Conservation (phyloP, 2,329 filamentous ascomycete species). For the Curvularia lunata region DNA sequence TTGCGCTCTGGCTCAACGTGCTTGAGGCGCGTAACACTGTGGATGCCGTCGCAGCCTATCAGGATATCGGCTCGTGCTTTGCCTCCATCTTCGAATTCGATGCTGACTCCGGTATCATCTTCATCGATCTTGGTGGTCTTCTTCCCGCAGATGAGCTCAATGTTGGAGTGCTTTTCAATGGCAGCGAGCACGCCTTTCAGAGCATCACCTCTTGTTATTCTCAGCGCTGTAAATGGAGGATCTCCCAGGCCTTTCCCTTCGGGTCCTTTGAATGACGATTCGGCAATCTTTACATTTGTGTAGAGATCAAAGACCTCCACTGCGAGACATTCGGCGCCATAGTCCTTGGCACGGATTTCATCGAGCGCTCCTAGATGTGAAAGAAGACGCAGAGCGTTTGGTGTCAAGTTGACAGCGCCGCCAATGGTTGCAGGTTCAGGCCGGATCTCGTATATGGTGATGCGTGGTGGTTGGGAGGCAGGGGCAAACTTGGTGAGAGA, state of each 20-base stretch:
- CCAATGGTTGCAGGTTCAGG: slow-evolving; percentile 57
- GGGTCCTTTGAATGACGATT: slow-evolving; percentile 52
- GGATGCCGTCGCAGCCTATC: slow-evolving; percentile 63
- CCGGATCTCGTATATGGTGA: slow-evolving; percentile 59
- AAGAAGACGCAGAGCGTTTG: slow-evolving; percentile 66
- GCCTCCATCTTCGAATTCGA: slow-evolving; percentile 57
- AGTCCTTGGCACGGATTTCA: slow-evolving; percentile 51
- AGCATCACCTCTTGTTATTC: slow-evolving; percentile 54
- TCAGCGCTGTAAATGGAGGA: slow-evolving; percentile 53
- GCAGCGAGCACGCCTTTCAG: slow-evolving; percentile 53
- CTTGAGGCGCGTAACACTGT: slow-evolving; percentile 52
- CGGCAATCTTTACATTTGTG: slow-evolving; percentile 50
- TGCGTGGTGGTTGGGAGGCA: slow-evolving; percentile 41
- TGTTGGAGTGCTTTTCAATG: slow-evolving; percentile 50
- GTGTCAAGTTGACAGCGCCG: slow-evolving; percentile 66
- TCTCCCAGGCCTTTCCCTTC: slow-evolving; percentile 53
- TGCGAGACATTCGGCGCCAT: slow-evolving; percentile 52
- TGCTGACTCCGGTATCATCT: slow-evolving; percentile 48
- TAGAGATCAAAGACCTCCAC: slow-evolving; percentile 56
- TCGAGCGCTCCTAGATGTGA: slow-evolving; percentile 54
- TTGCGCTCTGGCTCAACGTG: slow-evolving; percentile 55
- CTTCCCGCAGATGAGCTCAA: slow-evolving; percentile 53
- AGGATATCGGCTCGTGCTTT: slow-evolving; percentile 57
- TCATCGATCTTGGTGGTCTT: slow-evolving; percentile 52
- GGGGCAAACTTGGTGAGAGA: slow-evolving; percentile 54